Conservation (phyloP, 495 filamentous ascomycete species). For the Extremus antarcticus region DNA sequence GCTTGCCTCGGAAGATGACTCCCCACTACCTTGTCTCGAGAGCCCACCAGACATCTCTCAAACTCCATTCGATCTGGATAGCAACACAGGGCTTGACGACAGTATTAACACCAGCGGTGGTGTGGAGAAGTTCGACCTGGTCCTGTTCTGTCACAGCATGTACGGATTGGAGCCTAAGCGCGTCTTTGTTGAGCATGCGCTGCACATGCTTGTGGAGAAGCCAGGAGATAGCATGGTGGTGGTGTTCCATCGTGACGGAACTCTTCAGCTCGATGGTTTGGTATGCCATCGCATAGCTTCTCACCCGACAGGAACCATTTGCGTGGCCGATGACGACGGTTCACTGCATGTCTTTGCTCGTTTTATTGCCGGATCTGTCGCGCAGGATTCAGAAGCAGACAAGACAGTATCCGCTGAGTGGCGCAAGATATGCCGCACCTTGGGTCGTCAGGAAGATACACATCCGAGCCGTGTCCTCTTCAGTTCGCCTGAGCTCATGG, state of each 20-base stretch:
- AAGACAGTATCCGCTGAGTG: conserved; percentile 10
- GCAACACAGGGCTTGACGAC: conserved; percentile 19
- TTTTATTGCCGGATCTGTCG: conserved; percentile 42
- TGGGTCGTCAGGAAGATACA: conserved; percentile 36
- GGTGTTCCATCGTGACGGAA: conserved; percentile 35
- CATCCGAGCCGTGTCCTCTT: conserved; percentile 35
- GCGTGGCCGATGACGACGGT: conserved; percentile 39
- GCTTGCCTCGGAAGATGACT: conserved; percentile 33
- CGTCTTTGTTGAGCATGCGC: conserved; percentile 38
- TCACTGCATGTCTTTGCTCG: conserved; percentile 42
- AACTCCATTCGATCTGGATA: conserved; percentile 35
- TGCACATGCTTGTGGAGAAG: conserved; percentile 40
- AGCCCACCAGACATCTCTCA: conserved; percentile 35
- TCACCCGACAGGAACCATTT: conserved; percentile 41
- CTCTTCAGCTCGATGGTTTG: conserved; percentile 39
- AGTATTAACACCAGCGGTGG: conserved; percentile 16
- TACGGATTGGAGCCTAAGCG: conserved; percentile 47
- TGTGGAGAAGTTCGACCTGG: conserved; percentile 42
- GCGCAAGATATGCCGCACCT: background rate
- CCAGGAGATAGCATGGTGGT: conserved; percentile 29
- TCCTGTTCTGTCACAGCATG: conserved; percentile 56
- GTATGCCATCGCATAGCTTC: conserved; percentile 41
- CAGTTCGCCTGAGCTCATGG: conserved; percentile 43
- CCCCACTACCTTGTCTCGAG: conserved; percentile 41
- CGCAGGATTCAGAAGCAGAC: conserved; percentile 39